These are phyloP conservation scores for Globisporangium ultimum DNA, from an alignment of 352 stramenopile genomes.

Conservation along the genomic window DNA sequence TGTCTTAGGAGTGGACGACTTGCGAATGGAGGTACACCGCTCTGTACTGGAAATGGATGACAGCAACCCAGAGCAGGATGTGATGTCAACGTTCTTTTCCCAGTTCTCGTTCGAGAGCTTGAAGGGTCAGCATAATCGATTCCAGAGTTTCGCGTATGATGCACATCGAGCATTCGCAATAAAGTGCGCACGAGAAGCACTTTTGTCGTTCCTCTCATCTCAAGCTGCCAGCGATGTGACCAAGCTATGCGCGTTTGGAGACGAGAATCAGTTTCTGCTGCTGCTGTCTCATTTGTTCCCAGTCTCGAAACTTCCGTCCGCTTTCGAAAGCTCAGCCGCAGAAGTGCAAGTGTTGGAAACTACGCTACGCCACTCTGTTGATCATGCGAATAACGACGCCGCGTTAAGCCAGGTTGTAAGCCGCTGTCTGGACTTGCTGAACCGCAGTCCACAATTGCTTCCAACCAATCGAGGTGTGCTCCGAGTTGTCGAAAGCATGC, in stretches of 20 bases:
- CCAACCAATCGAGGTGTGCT: conserved; percentile 42
- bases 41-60: conserved; percentile 55
- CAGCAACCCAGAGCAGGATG: conserved; percentile 53
- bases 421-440: conserved; percentile 35
- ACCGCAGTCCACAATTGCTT: conserved; percentile 17
- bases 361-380: conserved; percentile 20
- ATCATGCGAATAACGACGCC: conserved; percentile 18
- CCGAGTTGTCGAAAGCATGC: conserved; percentile 57
- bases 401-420: conserved; percentile 6
- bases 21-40: conserved; percentile 23
- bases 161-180: conserved; percentile 53
- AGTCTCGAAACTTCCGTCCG: conserved; percentile 3
- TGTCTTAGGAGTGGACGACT: conserved; percentile 59
- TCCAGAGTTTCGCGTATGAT: conserved; percentile 65
- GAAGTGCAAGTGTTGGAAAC: conserved; percentile 18
- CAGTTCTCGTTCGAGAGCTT: conserved; percentile 62
- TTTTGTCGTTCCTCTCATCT: conserved; percentile 35
- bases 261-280: conserved; percentile 33
- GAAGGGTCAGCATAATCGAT: conserved; percentile 52
- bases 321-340: not conserved
- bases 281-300: conserved; percentile 43
- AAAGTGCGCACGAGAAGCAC: conserved; percentile 45
- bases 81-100: conserved; percentile 51
- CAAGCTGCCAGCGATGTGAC: conserved; percentile 10
- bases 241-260: conserved; percentile 31